Base-by-base conservation (phyloP, 1,284 basidiomycete species). In the Ceratobasidium sp. region DNA sequence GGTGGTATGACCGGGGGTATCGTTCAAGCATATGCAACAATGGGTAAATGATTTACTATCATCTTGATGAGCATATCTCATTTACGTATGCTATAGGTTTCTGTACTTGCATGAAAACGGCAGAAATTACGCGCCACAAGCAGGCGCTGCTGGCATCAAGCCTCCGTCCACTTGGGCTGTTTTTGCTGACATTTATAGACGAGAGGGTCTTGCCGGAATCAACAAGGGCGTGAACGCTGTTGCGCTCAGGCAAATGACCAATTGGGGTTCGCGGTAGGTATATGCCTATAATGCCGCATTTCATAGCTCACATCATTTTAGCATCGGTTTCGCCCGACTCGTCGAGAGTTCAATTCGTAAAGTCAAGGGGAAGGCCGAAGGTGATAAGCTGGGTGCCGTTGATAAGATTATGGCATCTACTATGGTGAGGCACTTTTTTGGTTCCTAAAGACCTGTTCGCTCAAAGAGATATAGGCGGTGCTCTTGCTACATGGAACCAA, bases 211-310 rank as follows among this genome's bases (percentile, higher is more conserved):
- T 80, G 88, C 89, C 67, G 97, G 97, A 72, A 96, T 99, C 79
- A 99, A 99, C 88, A 99, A 98, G 85, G 97, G 97, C 82, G 97
- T 99, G 74, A 98, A 99, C 79, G 97, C 97, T 28, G 97, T 99
- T 60, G 97, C 96, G 62, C 86, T 98, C 59, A 90, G 97, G 64
- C 97, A 98, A 82, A 96, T 94, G 81, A 99, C 97, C 62, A 99
- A 99, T 85, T 99, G 97, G 97, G 97, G 97, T 76, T 96, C 94
- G 76, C 91, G 96, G 91, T 94, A 76, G 75, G 89, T 81, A 16
- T 18, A 32, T 53, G 52, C n/a, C 18, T 41, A 12, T 34, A 72
- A 12, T 75, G 16, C 74, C 30, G 21, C 9, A 34, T 14, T 26
- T 70, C 34, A n/a, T 12, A 26, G 32, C 55, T 41, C 10, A 14